phyloP scores from a whole-genome alignment of 257 asterid species.

The Coffea eugenioides region DNA sequence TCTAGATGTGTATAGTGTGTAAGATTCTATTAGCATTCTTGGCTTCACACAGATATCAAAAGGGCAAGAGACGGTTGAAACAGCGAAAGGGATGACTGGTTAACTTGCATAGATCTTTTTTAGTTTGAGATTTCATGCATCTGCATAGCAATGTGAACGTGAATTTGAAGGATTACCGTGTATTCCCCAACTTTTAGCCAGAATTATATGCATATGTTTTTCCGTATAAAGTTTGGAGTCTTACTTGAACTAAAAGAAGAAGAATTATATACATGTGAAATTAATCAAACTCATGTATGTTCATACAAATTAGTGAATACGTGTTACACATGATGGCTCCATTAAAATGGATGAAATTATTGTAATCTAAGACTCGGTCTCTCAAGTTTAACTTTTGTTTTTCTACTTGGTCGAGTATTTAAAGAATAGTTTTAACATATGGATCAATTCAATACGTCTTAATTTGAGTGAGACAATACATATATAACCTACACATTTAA shows the following conservation, averaged over 20 bases:
- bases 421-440: no score
- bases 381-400: no score
- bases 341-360: neutral
- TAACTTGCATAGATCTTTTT: neutral
- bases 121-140: neutral
- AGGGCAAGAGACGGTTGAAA: neutral
- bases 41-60: constrained; percentile 14
- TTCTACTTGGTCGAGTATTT: no score
- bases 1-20: neutral
- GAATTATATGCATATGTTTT: neutral
- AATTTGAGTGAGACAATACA: neutral
- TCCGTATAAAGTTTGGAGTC: no score
- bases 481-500: no score
- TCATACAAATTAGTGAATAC: neutral
- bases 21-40: neutral
- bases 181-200: neutral
- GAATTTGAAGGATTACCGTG: neutral
- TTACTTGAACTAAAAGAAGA: no score
- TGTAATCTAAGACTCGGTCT: neutral
- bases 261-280: neutral
- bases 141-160: neutral
- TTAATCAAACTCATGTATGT: no score
- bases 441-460: no score
- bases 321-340: neutral
- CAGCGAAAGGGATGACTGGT: neutral